Evolutionary conservation across 2,329 filamentous ascomycete genomes (phyloP).

Genomic region (Diaporthe destruens): DNA sequence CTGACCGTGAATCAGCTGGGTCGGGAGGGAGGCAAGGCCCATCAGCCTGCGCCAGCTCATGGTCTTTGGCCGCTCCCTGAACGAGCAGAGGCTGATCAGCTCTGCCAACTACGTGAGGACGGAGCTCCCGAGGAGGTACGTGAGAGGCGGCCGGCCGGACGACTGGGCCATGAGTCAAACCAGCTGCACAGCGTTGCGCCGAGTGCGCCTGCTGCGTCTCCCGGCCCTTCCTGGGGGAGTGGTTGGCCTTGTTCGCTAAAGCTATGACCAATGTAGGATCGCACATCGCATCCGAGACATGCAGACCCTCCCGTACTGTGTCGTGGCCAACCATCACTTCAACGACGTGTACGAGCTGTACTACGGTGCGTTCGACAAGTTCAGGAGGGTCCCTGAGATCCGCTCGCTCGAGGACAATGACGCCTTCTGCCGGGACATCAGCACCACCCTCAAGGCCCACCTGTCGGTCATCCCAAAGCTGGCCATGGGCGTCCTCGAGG

Average conservation of each 20-base stretch:
- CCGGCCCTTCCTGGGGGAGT: not conserved
- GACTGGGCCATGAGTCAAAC: not conserved
- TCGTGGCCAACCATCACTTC: constrained; percentile 95
- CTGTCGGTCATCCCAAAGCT: constrained; percentile 93
- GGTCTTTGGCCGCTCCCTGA: constrained; percentile 95
- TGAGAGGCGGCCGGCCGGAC: constrained; percentile 20
- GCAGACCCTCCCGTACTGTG: constrained; percentile 94
- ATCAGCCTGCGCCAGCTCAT: constrained; percentile 97
- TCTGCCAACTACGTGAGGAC: constrained; percentile 98
- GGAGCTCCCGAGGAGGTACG: constrained; percentile 86
- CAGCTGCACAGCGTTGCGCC: not conserved
- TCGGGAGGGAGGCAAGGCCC: constrained; percentile 90
- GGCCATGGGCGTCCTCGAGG: constrained; percentile 94
- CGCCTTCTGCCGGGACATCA: constrained; percentile 82
- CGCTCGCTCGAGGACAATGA: constrained; percentile 92
- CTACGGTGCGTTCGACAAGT: constrained; percentile 93
- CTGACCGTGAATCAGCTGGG: constrained; percentile 75
- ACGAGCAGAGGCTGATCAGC: constrained; percentile 88
- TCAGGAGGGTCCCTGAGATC: constrained; percentile 87
- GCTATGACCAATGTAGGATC: constrained; percentile 65
- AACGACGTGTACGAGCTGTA: constrained; percentile 97
- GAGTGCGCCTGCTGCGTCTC: not conserved
- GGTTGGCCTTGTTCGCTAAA: constrained; percentile 18
- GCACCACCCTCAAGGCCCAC: constrained; percentile 85
- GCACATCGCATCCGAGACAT: constrained; percentile 97